Evolutionary conservation across 2,329 filamentous ascomycete genomes (phyloP).

Genomic region (Trichoderma cornu-damae): DNA sequence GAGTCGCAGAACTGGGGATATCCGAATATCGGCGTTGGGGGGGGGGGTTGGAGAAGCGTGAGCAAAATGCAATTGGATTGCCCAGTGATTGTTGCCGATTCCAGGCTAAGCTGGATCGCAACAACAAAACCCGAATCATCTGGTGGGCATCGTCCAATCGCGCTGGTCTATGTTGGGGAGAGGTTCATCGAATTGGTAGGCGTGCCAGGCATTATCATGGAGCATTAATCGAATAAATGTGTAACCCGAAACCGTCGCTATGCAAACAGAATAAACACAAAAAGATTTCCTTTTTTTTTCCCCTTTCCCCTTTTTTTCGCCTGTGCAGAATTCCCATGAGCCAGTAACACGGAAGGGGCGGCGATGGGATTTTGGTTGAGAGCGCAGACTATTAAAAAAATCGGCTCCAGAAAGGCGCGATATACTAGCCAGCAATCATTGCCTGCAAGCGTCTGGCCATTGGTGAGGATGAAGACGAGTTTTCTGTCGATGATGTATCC

Average conservation of each 20-base stretch:
- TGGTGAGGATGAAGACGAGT: slow-evolving; percentile 49
- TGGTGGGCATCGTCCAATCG: slow-evolving; percentile 2
- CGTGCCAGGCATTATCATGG: slow-evolving; percentile 9
- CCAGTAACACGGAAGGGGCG: not conserved
- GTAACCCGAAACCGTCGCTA: slow-evolving; percentile 33
- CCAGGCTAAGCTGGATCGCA: not conserved
- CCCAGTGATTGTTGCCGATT: not conserved
- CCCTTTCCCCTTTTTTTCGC: no score
- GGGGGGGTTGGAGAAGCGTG: not conserved
- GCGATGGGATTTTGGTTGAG: no score
- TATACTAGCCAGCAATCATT: slow-evolving; percentile 54
- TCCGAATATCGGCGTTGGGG: not conserved
- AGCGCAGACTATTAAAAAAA: not conserved
- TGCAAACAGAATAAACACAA: slow-evolving; percentile 33
- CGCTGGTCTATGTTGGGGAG: not conserved
- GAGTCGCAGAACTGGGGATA: not conserved
- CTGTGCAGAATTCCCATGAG: slow-evolving; percentile 27
- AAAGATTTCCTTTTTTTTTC: slow-evolving; percentile 19
- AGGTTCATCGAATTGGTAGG: not conserved
- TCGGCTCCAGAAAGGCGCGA: not conserved
- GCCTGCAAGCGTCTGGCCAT: slow-evolving; percentile 54
- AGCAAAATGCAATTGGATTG: not conserved
- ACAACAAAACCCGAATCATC: not conserved
- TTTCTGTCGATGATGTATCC: slow-evolving; percentile 46
- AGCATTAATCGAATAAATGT: slow-evolving; percentile 22